Conservation (phyloP, 306 rosid genomes). For the Ammopiptanthus mongolicus region DNA sequence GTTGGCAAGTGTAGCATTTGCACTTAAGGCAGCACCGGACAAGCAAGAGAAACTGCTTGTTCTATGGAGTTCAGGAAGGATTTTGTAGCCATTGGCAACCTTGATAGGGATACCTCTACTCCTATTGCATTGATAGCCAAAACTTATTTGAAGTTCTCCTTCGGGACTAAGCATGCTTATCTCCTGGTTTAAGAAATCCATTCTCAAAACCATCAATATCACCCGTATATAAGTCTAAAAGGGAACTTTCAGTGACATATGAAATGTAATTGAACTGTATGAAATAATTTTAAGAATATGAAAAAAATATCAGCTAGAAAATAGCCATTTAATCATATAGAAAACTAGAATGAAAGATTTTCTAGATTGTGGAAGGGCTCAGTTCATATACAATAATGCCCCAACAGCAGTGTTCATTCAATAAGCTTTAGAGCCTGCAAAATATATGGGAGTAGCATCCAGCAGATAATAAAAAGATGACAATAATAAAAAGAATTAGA, state of each 20-base stretch:
- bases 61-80: slow-evolving; percentile 49
- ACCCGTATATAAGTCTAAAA: neutral
- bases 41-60: slow-evolving; percentile 92
- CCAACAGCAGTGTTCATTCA: neutral
- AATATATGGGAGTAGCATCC: neutral
- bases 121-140: slow-evolving; percentile 86
- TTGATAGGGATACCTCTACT: slow-evolving; percentile 34
- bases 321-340: neutral
- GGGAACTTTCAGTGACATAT: neutral
- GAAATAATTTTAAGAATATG: neutral
- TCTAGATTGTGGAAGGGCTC: neutral
- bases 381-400: neutral
- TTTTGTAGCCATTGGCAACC: slow-evolving; percentile 34
- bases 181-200: slow-evolving; percentile 26
- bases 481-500: neutral
- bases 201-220: slow-evolving; percentile 26
- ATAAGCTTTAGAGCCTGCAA: neutral
- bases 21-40: slow-evolving; percentile 97
- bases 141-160: slow-evolving; percentile 85
- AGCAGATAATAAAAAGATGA: neutral
- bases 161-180: slow-evolving; percentile 53
- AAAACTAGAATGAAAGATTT: neutral
- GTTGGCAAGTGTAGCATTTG: slow-evolving; percentile 94
- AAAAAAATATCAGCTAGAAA: neutral
- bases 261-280: neutral